phyloP scores from a whole-genome alignment of 192 early-diverging fungal species.

The Coemansia sp. region DNA sequence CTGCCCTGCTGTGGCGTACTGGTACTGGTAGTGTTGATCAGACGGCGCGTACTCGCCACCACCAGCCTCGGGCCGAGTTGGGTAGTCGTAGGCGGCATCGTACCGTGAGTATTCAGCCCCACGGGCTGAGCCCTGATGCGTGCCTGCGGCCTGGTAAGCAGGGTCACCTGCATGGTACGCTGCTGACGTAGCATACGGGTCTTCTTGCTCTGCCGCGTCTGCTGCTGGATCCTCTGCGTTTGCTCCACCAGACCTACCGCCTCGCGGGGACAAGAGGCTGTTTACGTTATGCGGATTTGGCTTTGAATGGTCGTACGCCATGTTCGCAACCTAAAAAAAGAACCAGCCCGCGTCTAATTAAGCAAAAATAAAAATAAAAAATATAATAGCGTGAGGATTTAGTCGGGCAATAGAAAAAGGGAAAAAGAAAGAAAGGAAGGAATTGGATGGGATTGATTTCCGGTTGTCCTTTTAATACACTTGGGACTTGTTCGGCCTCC shows the following conservation, averaged over 20 bases:
- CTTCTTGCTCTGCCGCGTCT: slow-evolving; percentile 24
- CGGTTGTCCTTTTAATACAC: neutral
- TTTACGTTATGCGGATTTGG: slow-evolving; percentile 46
- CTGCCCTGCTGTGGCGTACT: slow-evolving; percentile 14
- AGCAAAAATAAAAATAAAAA: neutral
- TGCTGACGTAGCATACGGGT: slow-evolving; percentile 15
- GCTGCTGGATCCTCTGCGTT: slow-evolving; percentile 11
- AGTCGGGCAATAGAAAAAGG: neutral
- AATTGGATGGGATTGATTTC: slow-evolving; percentile 4
- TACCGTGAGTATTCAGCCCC: slow-evolving; percentile 32
- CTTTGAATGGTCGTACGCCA: slow-evolving; percentile 51
- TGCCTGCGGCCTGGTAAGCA: slow-evolving; percentile 23
- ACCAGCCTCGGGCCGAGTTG: slow-evolving; percentile 18
- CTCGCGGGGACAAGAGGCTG: slow-evolving; percentile 43
- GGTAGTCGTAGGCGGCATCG: slow-evolving; percentile 28
- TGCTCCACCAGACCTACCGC: slow-evolving; percentile 22
- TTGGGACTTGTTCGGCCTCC: neutral
- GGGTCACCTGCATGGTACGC: slow-evolving; percentile 20
- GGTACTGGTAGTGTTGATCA: slow-evolving; percentile 19
- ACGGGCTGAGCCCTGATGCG: slow-evolving; percentile 16
- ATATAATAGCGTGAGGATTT: neutral
- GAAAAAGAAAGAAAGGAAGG: neutral
- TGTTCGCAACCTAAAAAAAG: slow-evolving; percentile 15
- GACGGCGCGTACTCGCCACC: slow-evolving; percentile 20
- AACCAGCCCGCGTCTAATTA: slow-evolving; percentile 5